Evolutionary conservation across 805 yeast species (phyloP), one percentile per base, ranked within the genome.

Genomic region (Wickerhamiella australiensis): DNA sequence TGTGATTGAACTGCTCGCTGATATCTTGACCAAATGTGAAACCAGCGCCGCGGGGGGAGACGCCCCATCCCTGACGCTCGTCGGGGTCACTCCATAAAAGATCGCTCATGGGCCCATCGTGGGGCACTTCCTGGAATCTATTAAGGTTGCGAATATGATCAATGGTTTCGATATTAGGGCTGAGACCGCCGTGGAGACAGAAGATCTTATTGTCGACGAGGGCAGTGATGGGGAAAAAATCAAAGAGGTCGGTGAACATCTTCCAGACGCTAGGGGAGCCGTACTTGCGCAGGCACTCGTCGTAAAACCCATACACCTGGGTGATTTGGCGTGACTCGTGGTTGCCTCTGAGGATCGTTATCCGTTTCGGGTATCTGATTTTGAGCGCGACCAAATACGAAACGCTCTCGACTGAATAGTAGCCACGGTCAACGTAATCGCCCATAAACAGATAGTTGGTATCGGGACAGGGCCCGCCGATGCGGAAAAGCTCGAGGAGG

Each of bases 41-140:
- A 67, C 97, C 97, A 55, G 97, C 97, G 73, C 96, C 96, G 76
- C 97, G 80, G 68, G 96, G 96, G 64, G 90, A 80, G 59, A 88
- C 87, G 55, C 96, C 96, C 97, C 97, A 88, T 61, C 95, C 95
- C 59, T 95, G 95, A 64, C 96, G 75, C 67, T 88, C 96, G 66
- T 88, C 97, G 17, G 96, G 96, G 66, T 88, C 96, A 5, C 94
- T 82, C 96, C 96, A 88, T 58, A 88, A 73, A 62, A 88, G 73
- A 65, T 88, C 96, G 69, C 96, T 86, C 96, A 88, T 87, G 59
- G 96, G 95, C 42, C 96, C 96, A 67, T 88, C 96, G 64, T 88
- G 96, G 46, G 96, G 96, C 49, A 88, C 96, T 71, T 88, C 96
- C 71, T 88, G 96, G 68, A 85, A 80, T 72, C 96, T 78, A 71